Percentiles rank a stretch among this genome's conserved stretches.
These are phyloP conservation scores for Ceratocystis harringtonii DNA, from an alignment of 2,329 filamentous ascomycete species.

Conservation along the genomic window DNA sequence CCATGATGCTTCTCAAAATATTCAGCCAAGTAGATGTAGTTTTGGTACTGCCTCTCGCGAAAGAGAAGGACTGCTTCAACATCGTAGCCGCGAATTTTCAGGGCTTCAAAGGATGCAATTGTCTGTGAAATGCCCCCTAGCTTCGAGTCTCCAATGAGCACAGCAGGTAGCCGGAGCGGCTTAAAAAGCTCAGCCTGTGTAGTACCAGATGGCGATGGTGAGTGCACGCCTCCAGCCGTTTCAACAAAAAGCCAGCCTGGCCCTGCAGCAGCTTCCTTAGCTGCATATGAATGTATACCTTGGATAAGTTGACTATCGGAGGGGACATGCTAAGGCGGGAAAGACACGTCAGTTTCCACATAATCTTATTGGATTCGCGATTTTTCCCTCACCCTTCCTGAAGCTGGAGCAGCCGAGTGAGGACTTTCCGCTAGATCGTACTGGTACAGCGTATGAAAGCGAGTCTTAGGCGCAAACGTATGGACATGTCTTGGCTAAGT, in stretches of 20 bases:
- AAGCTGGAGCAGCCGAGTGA: slow-evolving; percentile 49
- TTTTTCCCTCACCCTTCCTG: slow-evolving; percentile 28
- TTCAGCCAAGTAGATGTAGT: slow-evolving; percentile 48
- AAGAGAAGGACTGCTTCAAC: slow-evolving; percentile 58
- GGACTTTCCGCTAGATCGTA: slow-evolving; percentile 64
- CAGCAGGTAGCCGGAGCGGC: slow-evolving; percentile 54
- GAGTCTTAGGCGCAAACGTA: slow-evolving; percentile 38
- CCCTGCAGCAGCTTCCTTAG: slow-evolving; percentile 28
- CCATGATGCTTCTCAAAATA: slow-evolving; percentile 49
- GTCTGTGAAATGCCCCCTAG: slow-evolving; percentile 70
- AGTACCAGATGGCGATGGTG: slow-evolving; percentile 58
- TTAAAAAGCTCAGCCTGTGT: slow-evolving; percentile 67
- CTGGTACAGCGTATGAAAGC: slow-evolving; percentile 46
- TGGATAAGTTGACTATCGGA: slow-evolving; percentile 37
- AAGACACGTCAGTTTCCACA: background rate
- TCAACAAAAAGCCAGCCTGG: slow-evolving; percentile 56
- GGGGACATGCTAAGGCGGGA: slow-evolving; percentile 29
- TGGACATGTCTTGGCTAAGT: slow-evolving; percentile 42
- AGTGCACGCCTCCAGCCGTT: slow-evolving; percentile 70
- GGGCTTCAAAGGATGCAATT: slow-evolving; percentile 65
- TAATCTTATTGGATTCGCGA: background rate
- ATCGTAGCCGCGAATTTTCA: slow-evolving; percentile 65
- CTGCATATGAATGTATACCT: slow-evolving; percentile 32
- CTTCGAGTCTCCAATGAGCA: slow-evolving; percentile 60
- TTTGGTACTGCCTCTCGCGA: slow-evolving; percentile 48